phyloP scores from a whole-genome alignment of 2,329 filamentous ascomycete species.

The Fusarium chuoi region DNA sequence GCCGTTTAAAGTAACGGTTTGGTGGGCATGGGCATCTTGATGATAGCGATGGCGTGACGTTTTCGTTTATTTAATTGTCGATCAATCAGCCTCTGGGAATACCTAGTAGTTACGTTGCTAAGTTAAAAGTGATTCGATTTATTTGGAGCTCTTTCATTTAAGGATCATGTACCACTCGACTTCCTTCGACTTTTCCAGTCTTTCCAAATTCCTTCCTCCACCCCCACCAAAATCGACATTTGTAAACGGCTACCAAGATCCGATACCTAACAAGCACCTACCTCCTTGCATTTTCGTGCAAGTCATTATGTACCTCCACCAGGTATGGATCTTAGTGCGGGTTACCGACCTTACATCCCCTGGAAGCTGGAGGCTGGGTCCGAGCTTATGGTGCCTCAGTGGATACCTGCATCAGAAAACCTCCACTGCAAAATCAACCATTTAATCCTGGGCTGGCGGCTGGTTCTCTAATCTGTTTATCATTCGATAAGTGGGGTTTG shows the following conservation, averaged over 20 bases:
- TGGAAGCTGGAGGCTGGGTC: constrained; percentile 19
- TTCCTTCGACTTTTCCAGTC: not conserved
- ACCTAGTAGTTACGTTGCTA: not conserved
- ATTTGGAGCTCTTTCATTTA: not conserved
- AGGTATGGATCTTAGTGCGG: constrained; percentile 13
- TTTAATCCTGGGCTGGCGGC: constrained; percentile 3
- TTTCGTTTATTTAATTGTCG: constrained; percentile 4
- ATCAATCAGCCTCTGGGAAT: constrained; percentile 15
- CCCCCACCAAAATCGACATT: constrained; percentile 20
- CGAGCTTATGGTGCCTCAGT: constrained; percentile 22
- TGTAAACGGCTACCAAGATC: constrained; percentile 24
- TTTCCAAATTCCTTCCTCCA: not conserved
- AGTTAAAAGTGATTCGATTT: not conserved
- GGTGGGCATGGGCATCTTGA: not conserved
- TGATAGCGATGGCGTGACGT: constrained; percentile 27
- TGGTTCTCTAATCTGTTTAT: constrained; percentile 18
- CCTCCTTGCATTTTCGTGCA: constrained; percentile 30
- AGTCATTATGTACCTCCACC: constrained; percentile 27
- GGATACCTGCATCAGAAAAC: constrained; percentile 17
- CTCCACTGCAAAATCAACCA: constrained; percentile 18
- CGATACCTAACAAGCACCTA: constrained; percentile 25
- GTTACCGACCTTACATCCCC: constrained; percentile 16
- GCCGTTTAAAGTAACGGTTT: constrained; percentile 10
- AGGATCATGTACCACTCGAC: not conserved
- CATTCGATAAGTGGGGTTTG: constrained; percentile 33